Evolutionary conservation across 176 grass and related monocot genomes (phyloP), one percentile per base, ranked within the genome.

Genomic region (Oryza rufipogon): DNA sequence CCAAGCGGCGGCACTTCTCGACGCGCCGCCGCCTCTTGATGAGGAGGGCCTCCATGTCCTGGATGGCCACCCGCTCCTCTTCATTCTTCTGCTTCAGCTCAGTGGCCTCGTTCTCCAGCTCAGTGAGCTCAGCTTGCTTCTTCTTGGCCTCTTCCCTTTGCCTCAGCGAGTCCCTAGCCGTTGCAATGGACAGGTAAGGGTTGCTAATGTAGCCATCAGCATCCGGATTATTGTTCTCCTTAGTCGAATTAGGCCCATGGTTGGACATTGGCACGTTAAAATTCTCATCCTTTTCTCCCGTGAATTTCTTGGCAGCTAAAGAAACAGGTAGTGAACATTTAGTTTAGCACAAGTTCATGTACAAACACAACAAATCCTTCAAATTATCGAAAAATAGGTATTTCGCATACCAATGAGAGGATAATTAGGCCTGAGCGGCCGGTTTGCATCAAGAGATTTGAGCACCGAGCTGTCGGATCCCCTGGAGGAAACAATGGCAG

Each of bases 81-180:
- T 96, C 96, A 68, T 87, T 99, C 63, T 81, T 90, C 73, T 86
- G 89, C 78, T 86, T 89, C 77, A 96, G 61, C 72, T 92, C 89
- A 9, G 64, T 77, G 41, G 78, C 80, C 74, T 94, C 93, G 3
- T 88, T 86, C 79, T 99, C 96, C 60, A 96, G 14, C 61, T 92
- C 85, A 38, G 78, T 63, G 67, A 96, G 87, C 71, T 96, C 93
- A 34, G 90, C 85, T 58, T 92, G 88, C 77, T 96, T 96, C 75
- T 96, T 96, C 90, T 89, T 99, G 44, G 89, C 84, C 33, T 96
- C 91, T 30, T 94, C 91, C 84, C 91, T 30, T 25, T 91, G 96
- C 71, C 91, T 95, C 23, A 99, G 78, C 1, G 96, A 99, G 78
- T 99, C 91, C 79, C 96, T 95, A 58, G 96, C 96, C 86, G 92